Conservation (phyloP, 2,329 filamentous ascomycete genomes). For the Pestalotiopsis sp. region DNA sequence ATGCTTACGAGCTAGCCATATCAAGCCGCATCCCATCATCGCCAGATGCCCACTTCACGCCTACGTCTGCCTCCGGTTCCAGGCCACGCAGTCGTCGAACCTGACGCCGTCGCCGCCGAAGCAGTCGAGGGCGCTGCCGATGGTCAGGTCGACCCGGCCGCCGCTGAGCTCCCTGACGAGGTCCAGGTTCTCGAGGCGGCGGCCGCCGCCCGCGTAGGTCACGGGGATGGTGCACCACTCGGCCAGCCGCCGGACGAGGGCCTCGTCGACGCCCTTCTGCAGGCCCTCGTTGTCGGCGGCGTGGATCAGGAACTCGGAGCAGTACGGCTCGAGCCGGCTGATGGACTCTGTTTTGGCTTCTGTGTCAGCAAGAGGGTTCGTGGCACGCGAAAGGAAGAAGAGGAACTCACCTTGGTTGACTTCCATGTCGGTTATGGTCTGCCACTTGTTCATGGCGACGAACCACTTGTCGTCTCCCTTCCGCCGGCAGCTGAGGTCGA, state of each 20-base stretch:
- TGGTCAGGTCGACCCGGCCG: constrained; percentile 89
- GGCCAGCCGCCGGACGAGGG: constrained; percentile 75
- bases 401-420: constrained; percentile 83
- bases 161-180: constrained; percentile 76
- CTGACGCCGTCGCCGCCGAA: constrained; percentile 88
- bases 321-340: constrained; percentile 80
- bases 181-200: constrained; percentile 79
- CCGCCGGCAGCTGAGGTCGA: constrained; percentile 89
- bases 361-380: neutral
- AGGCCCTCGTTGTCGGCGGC: constrained; percentile 96
- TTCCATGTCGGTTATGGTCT: constrained; percentile 96
- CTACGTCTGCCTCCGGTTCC: constrained; percentile 65
- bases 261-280: constrained; percentile 87
- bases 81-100: constrained; percentile 85
- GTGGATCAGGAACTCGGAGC: constrained; percentile 95
- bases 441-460: constrained; percentile 99
- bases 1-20: too few relatives aligned
- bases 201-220: constrained; percentile 94
- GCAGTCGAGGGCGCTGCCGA: constrained; percentile 93
- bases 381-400: too few relatives aligned
- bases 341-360: constrained; percentile 69
- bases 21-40: too few relatives aligned
- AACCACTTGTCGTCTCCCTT: constrained; percentile 77
- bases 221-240: constrained; percentile 91
- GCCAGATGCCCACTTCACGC: neutral